Evolutionary conservation across 2,329 filamentous ascomycete genomes (phyloP).

Genomic region (Penicillium sp.): DNA sequence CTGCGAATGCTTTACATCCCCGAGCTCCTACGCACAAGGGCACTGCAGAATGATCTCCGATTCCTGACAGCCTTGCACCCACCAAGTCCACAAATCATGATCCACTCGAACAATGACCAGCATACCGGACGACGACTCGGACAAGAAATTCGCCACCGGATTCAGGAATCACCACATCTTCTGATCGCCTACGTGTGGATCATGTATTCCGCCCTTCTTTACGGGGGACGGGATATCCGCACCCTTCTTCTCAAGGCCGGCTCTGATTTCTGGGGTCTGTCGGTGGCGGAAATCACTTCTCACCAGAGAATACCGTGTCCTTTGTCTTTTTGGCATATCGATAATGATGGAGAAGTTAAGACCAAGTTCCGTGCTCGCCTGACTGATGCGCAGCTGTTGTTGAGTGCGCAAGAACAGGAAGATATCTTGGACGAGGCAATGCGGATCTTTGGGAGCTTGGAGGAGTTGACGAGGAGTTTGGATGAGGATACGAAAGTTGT

Average conservation of each 20-base stretch:
- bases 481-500: slow-evolving; percentile 15
- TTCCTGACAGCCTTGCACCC: slow-evolving; percentile 8
- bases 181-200: slow-evolving; percentile 25
- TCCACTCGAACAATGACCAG: background rate
- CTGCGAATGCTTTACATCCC: slow-evolving; percentile 22
- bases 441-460: slow-evolving; percentile 17
- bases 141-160: slow-evolving; percentile 7
- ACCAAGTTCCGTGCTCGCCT: slow-evolving; percentile 14
- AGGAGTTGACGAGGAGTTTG: slow-evolving; percentile 15
- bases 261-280: slow-evolving; percentile 24
- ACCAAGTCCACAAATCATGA: background rate
- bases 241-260: slow-evolving; percentile 20
- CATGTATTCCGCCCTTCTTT: slow-evolving; percentile 23
- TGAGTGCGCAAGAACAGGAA: slow-evolving; percentile 18
- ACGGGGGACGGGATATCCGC: slow-evolving; percentile 20
- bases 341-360: slow-evolving; percentile 13
- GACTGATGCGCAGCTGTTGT: slow-evolving; percentile 5
- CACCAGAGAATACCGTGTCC: slow-evolving; percentile 14
- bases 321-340: slow-evolving; percentile 25
- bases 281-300: slow-evolving; percentile 13
- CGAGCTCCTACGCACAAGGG: slow-evolving; percentile 16
- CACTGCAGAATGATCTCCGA: slow-evolving; percentile 17
- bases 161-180: slow-evolving; percentile 14
- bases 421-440: slow-evolving; percentile 21
- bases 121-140: slow-evolving; percentile 7